Evolutionary conservation across 441 rosid species (phyloP), one percentile per base, ranked within the genome.

Genomic region (Flueggea neowawraea): DNA sequence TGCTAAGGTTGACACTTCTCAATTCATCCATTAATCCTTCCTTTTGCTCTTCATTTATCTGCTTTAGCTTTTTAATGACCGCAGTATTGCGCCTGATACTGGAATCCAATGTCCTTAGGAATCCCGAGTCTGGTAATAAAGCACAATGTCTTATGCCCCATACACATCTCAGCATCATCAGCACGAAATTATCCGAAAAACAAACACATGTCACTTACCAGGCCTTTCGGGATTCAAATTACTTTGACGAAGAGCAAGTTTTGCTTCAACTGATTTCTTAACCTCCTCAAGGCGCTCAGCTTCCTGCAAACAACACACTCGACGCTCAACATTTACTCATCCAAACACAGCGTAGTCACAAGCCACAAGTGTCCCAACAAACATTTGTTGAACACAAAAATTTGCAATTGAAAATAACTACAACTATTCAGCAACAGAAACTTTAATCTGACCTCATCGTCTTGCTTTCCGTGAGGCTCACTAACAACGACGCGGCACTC

Each of bases 41-140:
- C 68, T 84, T 84, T 80, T 74, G 96, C 81, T 95, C 99, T 67
- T 95, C 99, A 60, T 90, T 95, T 66, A 92, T 88, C 84, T 85
- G 98, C 80, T 86, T 95, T 66, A 95, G 74, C 70, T 95, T 95
- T 75, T 95, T 95, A 48, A 90, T 89, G 60, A 89, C 88, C 16
- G 98, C 88, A 17, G 98, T 96, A 63, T 91, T 92, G 33, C 96
- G 94, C 80, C 82, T 96, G 52, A 95, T 96, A 76, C 98, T 92
- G 51, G 99, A 90, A 82, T 96, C 98, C 63, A 96, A 75, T 54
- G 97, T 88, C 84, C 99, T 84, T 43, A 93, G 91, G 72, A 87
- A 96, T 31, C 89, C 89, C 2, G 84, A 64, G 70, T 96, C 99
- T 95, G 85, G 65, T 74, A 79, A 68, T 57, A 65, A 53, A 31